These are phyloP conservation scores for Neurospora sp. DNA, from an alignment of 495 filamentous ascomycete species.

Conservation along the genomic window DNA sequence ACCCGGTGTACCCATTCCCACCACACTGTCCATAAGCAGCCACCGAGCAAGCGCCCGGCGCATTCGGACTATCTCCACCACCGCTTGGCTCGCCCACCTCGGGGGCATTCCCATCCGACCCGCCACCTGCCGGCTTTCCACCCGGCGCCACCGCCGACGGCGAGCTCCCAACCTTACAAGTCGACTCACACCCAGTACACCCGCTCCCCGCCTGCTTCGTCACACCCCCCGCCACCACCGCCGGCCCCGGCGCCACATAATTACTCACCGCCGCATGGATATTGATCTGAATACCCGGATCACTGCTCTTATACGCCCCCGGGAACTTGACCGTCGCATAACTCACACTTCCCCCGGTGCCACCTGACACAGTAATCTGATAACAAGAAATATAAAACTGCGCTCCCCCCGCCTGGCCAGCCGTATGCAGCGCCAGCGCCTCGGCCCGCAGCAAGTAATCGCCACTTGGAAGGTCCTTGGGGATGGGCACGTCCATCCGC, in stretches of 20 bases:
- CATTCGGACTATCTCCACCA: conserved; percentile 2
- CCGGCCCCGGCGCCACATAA: conserved; percentile 31
- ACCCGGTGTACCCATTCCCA: conserved; percentile 31
- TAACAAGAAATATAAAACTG: conserved; percentile 45
- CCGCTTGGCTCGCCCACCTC: background rate
- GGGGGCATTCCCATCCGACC: conserved; percentile 2
- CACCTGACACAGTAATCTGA: conserved; percentile 30
- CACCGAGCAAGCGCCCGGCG: conserved; percentile 17
- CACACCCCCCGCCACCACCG: conserved; percentile 29
- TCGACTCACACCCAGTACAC: conserved; percentile 30
- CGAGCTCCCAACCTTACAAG: conserved; percentile 29
- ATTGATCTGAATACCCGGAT: conserved; percentile 43
- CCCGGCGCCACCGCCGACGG: conserved; percentile 13
- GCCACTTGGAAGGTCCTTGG: conserved; percentile 33
- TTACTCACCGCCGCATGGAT: conserved; percentile 28
- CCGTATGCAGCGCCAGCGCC: conserved; percentile 40
- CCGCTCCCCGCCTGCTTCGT: conserved; percentile 22
- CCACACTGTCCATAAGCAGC: conserved; percentile 36
- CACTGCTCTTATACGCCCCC: conserved; percentile 35
- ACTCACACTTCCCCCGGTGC: conserved; percentile 16
- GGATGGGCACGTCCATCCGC: conserved; percentile 38
- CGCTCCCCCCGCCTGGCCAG: conserved; percentile 23
- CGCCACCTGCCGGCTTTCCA: conserved; percentile 1
- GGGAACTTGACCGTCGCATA: conserved; percentile 34
- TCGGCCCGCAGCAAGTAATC: conserved; percentile 45